Evolutionary conservation across 371 early-diverging fungal genomes (phyloP).

Genomic region (Cokeromyces recurvatus): DNA sequence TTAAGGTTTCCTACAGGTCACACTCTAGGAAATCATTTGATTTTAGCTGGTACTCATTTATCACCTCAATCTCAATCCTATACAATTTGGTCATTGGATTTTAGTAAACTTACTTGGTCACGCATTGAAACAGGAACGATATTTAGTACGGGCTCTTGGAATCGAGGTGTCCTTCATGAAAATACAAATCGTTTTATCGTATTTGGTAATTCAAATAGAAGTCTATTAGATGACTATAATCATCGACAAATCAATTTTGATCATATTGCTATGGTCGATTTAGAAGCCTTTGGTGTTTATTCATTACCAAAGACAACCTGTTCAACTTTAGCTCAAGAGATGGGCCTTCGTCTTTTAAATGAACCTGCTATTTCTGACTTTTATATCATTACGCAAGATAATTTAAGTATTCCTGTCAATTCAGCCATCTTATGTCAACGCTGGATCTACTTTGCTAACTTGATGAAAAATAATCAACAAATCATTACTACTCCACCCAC

Average conservation of each 20-base stretch:
- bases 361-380: constrained; percentile 60
- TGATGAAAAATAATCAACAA: constrained; percentile 39
- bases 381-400: constrained; percentile 54
- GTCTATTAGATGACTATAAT: constrained; percentile 71
- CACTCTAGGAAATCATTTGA: constrained; percentile 65
- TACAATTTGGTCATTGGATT: constrained; percentile 70
- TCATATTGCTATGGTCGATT: constrained; percentile 59
- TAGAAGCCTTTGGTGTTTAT: constrained; percentile 66
- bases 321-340: constrained; percentile 43
- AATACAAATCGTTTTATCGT: constrained; percentile 62
- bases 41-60: constrained; percentile 73
- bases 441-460: constrained; percentile 59
- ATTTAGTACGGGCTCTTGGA: constrained; percentile 73
- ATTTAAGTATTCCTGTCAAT: constrained; percentile 54
- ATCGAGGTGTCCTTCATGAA: constrained; percentile 65
- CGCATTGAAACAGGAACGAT: constrained; percentile 66
- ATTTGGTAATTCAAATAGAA: constrained; percentile 70
- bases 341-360: constrained; percentile 58
- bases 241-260: constrained; percentile 68
- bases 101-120: constrained; percentile 61
- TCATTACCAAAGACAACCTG: constrained; percentile 41
- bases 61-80: constrained; percentile 60
- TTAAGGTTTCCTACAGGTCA: constrained; percentile 74
- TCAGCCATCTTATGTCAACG: constrained; percentile 62
- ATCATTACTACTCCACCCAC: not conserved